phyloP scores from a whole-genome alignment of 148 eudicot species.

The Suaeda aralocaspica region DNA sequence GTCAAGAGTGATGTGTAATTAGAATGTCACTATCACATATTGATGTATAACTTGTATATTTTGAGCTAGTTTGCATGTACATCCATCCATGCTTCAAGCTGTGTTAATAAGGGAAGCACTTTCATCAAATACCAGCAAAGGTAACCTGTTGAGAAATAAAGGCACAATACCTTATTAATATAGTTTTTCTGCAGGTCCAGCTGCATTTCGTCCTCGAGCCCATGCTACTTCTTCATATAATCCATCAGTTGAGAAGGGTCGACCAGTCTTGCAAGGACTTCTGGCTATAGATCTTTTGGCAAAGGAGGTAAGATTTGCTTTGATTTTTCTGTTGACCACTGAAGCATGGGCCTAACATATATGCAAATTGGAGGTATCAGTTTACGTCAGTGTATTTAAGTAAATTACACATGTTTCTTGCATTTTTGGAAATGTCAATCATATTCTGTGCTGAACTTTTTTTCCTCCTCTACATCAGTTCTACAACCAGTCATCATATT shows the following conservation, averaged over 20 bases:
- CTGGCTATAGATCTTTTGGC: slow-evolving; percentile 89
- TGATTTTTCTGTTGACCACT: slow-evolving; percentile 13
- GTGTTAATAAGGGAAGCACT: background rate
- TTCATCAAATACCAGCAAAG: background rate
- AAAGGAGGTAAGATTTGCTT: slow-evolving; percentile 65
- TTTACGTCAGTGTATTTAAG: background rate
- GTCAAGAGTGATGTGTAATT: background rate
- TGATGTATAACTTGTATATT: background rate
- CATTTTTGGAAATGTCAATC: too few species aligned
- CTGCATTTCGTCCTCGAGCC: slow-evolving; percentile 98
- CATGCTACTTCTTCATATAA: slow-evolving; percentile 66
- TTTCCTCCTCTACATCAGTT: too few species aligned
- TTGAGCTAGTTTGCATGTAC: background rate
- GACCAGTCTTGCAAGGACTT: slow-evolving; percentile 93
- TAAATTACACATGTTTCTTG: background rate
- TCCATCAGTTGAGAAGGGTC: slow-evolving; percentile 76
- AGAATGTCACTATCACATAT: background rate
- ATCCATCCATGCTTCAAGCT: background rate
- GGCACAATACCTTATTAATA: slow-evolving; percentile 8
- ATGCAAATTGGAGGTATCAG: slow-evolving; percentile 6
- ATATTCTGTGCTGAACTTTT: too few species aligned
- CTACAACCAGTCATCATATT: too few species aligned
- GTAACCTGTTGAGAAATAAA: background rate
- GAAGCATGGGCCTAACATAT: background rate
- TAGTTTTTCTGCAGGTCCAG: slow-evolving; percentile 65